These are phyloP conservation scores for Chara braunii DNA, from an alignment of 139 green algal genomes.

Conservation along the genomic window DNA sequence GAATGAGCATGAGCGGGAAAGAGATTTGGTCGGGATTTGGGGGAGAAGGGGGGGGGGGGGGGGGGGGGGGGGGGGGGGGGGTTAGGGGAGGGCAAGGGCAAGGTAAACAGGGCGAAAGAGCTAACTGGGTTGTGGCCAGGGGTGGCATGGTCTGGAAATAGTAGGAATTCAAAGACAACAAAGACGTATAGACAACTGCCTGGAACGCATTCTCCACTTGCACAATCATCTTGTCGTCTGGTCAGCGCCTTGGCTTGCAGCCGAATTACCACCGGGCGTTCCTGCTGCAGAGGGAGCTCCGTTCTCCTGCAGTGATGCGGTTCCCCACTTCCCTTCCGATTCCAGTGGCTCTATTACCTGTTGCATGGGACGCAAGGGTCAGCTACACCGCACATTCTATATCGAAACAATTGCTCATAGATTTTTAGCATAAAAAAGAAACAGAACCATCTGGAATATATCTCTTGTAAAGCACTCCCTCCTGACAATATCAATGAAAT, in stretches of 20 bases:
- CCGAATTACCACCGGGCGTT: neutral
- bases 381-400: no score
- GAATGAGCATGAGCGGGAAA: neutral
- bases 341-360: slow-evolving; percentile 27
- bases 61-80: neutral
- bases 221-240: slow-evolving; percentile 1
- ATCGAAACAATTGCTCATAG: no score
- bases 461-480: no score
- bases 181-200: neutral
- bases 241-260: neutral
- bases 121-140: neutral
- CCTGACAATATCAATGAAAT: no score
- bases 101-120: neutral
- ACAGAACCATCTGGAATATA: no score
- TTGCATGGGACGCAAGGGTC: no score
- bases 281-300: neutral
- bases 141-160: neutral
- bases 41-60: neutral
- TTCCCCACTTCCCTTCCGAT: slow-evolving; percentile 29
- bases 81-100: neutral
- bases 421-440: no score
- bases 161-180: neutral
- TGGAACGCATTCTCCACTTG: neutral
- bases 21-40: neutral
- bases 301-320: slow-evolving; percentile 6